These are phyloP conservation scores for Phanerochaete sordida DNA, from an alignment of 768 basidiomycete species.

Conservation along the genomic window DNA sequence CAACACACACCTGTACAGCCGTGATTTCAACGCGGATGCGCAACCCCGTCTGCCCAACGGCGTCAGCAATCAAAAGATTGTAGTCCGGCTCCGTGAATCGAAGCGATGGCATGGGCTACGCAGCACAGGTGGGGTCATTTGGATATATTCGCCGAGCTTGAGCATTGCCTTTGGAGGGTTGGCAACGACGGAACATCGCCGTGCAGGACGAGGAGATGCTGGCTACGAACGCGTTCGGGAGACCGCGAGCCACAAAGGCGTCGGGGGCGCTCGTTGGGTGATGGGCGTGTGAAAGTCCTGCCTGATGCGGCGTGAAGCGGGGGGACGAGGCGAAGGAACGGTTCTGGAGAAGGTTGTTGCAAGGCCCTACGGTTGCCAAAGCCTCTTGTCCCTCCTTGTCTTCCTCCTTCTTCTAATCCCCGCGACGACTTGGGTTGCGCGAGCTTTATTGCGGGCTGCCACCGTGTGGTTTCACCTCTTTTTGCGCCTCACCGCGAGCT, in stretches of 20 bases:
- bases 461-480: background rate
- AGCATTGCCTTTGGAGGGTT: no score
- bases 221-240: no score
- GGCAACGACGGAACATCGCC: no score
- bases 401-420: background rate
- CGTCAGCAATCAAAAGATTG: no score
- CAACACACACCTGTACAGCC: no score
- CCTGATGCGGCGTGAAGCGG: background rate
- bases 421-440: background rate
- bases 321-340: background rate
- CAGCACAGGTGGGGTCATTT: no score
- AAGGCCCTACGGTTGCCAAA: conserved; percentile 1
- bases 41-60: no score
- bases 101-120: no score
- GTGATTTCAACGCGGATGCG: no score
- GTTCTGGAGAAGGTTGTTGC: conserved; percentile 2
- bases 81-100: no score
- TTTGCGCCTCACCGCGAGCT: background rate
- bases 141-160: no score
- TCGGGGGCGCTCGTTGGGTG: background rate
- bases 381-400: conserved; percentile 3
- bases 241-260: background rate
- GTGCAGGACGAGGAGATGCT: no score
- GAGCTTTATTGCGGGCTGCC: background rate
- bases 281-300: conserved; percentile 5